phyloP scores from a whole-genome alignment of 2,329 filamentous ascomycete species.

The Pestalotiopsis sp. region DNA sequence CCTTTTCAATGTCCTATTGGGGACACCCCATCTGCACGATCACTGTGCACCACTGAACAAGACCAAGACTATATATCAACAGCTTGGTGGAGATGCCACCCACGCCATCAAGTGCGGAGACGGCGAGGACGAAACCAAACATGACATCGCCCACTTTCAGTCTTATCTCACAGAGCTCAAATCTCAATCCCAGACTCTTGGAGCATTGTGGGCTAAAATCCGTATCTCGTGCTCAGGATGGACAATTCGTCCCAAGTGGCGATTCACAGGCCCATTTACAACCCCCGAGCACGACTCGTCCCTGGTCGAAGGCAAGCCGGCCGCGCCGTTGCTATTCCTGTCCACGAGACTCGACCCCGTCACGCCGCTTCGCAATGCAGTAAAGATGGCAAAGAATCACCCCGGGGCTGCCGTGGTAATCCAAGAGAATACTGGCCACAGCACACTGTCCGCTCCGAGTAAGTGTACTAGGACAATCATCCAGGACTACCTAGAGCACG shows the following conservation, averaged over 20 bases:
- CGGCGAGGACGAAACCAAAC: conserved; percentile 27
- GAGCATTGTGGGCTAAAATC: conserved; percentile 35
- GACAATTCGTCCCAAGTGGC: conserved; percentile 38
- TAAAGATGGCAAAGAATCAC: conserved; percentile 21
- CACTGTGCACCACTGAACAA: conserved; percentile 9
- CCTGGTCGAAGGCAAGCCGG: conserved; percentile 35
- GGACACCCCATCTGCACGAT: conserved; percentile 9
- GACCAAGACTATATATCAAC: not conserved
- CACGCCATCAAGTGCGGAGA: conserved; percentile 38
- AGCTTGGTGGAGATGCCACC: conserved; percentile 21
- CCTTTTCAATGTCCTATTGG: not conserved
- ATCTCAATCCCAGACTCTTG: conserved; percentile 32
- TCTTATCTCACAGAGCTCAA: conserved; percentile 31
- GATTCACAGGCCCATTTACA: conserved; percentile 37
- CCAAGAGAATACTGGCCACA: conserved; percentile 25
- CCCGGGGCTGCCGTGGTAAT: conserved; percentile 20
- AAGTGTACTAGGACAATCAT: conserved; percentile 9
- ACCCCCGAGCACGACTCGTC: conserved; percentile 21
- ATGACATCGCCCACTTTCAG: conserved; percentile 27
- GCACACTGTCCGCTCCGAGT: conserved; percentile 7
- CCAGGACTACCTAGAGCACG: conserved; percentile 2
- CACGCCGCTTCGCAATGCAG: conserved; percentile 44
- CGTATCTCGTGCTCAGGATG: conserved; percentile 43
- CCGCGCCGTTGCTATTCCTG: conserved; percentile 46
- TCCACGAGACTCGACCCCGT: conserved; percentile 47